Evolutionary conservation across 768 basidiomycete genomes (phyloP).

Genomic region (Galerina marginata): DNA sequence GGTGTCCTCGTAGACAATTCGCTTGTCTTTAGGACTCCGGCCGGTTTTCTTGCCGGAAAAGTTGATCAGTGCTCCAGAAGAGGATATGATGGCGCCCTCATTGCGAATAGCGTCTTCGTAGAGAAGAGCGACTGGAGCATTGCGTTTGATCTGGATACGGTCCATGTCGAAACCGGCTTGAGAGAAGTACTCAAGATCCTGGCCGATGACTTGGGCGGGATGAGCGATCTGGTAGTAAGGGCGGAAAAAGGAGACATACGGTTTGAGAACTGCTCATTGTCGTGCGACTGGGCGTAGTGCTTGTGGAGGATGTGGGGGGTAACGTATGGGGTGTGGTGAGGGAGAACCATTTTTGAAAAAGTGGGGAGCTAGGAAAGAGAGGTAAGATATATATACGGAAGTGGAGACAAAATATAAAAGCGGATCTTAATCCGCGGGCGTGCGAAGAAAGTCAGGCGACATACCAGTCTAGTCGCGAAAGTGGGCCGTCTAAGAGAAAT

Average conservation of each 20-base stretch:
- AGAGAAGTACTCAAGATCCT: constrained; percentile 96
- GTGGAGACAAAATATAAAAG: constrained; percentile 16
- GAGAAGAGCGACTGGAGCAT: constrained; percentile 85
- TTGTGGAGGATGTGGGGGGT: constrained; percentile 91
- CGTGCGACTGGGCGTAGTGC: constrained; percentile 77
- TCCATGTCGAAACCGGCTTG: constrained; percentile 99
- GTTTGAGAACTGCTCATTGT: constrained; percentile 62
- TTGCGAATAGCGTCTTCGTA: constrained; percentile 99
- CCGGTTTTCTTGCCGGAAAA: constrained; percentile 99
- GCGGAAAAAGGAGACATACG: constrained; percentile 47
- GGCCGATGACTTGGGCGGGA: constrained; percentile 74
- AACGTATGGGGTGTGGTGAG: constrained; percentile 81
- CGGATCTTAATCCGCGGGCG: constrained; percentile 18
- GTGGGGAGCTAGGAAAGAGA: constrained; percentile 19
- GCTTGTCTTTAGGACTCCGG: constrained; percentile 97
- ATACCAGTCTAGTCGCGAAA: constrained; percentile 7
- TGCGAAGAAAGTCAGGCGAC: constrained; percentile 20
- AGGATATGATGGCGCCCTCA: constrained; percentile 97
- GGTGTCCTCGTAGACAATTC: constrained; percentile 97
- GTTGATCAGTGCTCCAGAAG: constrained; percentile 97
- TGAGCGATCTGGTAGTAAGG: constrained; percentile 15
- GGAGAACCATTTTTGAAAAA: constrained; percentile 62
- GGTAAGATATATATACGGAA: constrained; percentile 19
- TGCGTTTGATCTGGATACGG: constrained; percentile 93
- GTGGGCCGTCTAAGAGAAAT: constrained; percentile 9